A percentile compares a stretch with the other conserved stretches of the same genome.
Evolutionary conservation across 148 eudicot species (phyloP).

Genomic region (Rhododendron henanense): DNA sequence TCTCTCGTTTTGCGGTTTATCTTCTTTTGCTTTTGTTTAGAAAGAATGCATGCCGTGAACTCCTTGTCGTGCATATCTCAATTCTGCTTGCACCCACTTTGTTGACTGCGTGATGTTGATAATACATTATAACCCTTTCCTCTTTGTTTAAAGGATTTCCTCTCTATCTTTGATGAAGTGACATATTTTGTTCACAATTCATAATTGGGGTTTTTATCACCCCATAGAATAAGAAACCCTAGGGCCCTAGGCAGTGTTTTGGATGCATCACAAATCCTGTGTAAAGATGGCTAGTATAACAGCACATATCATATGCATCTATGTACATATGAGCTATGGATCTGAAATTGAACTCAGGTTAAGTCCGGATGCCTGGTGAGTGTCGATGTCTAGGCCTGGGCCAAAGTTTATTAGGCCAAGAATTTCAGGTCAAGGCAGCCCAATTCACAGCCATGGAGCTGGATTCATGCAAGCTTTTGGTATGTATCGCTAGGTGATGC

Average conservation of each 20-base stretch:
- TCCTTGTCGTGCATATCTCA: not conserved
- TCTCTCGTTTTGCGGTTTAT: not conserved
- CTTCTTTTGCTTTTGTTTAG: not conserved
- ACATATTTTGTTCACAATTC: not conserved
- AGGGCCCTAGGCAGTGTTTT: not conserved
- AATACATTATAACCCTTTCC: not conserved
- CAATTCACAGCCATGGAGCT: not conserved
- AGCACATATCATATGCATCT: not conserved
- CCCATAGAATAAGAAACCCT: constrained; percentile 2
- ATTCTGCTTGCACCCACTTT: not conserved
- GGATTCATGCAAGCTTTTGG: not conserved
- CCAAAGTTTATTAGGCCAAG: not conserved
- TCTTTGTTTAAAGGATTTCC: not conserved
- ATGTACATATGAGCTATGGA: not conserved
- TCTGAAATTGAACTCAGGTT: not conserved
- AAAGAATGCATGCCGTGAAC: not conserved
- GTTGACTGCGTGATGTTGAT: not conserved
- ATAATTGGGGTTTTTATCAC: not conserved
- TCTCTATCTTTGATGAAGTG: not conserved
- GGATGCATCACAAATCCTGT: not conserved
- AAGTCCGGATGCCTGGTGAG: not conserved
- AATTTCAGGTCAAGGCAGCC: not conserved
- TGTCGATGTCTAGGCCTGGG: not conserved
- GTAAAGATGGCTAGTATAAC: not conserved
- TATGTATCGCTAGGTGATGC: not conserved